These are phyloP conservation scores for Wickerhamiella lipophila DNA, from an alignment of 805 yeast genomes.

Conservation along the genomic window DNA sequence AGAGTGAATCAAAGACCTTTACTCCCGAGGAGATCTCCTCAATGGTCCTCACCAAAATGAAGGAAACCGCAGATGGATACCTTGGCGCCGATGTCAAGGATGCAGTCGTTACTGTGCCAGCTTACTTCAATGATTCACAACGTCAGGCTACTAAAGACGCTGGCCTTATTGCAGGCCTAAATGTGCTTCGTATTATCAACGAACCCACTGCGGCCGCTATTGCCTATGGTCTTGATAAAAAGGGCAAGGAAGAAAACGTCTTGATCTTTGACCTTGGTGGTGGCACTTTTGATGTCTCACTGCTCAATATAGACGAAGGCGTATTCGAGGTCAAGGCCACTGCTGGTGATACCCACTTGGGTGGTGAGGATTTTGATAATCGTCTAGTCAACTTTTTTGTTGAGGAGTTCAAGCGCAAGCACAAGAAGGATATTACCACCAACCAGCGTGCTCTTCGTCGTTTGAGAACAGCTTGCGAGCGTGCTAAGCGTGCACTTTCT, in stretches of 20 bases:
- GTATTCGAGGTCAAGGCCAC: slow-evolving; percentile 95
- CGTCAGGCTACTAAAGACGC: slow-evolving; percentile 98
- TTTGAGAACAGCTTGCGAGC: slow-evolving; percentile 97
- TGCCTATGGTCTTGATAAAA: slow-evolving; percentile 81
- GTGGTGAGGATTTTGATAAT: slow-evolving; percentile 98
- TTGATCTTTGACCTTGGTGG: slow-evolving; percentile 95
- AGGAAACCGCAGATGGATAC: slow-evolving; percentile 83
- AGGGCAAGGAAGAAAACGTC: slow-evolving; percentile 74
- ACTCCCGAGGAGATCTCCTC: slow-evolving; percentile 92
- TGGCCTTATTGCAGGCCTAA: slow-evolving; percentile 90
- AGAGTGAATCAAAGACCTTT: slow-evolving; percentile 75
- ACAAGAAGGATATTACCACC: slow-evolving; percentile 82
- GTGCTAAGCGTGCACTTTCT: slow-evolving; percentile 97
- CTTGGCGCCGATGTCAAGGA: slow-evolving; percentile 74
- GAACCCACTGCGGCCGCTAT: slow-evolving; percentile 99
- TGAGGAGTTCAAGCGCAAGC: slow-evolving; percentile 93
- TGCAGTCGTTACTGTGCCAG: slow-evolving; percentile 94
- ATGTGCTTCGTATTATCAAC: slow-evolving; percentile 86
- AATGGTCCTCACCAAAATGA: slow-evolving; percentile 85
- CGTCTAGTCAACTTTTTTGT: slow-evolving; percentile 89
- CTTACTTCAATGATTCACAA: slow-evolving; percentile 94
- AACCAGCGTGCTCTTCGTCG: slow-evolving; percentile 98
- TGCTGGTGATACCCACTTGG: slow-evolving; percentile 81
- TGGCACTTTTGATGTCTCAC: slow-evolving; percentile 96
- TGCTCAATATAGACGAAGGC: slow-evolving; percentile 87